Conservation (phyloP, 768 basidiomycete genomes). For the Trametes coccinea region DNA sequence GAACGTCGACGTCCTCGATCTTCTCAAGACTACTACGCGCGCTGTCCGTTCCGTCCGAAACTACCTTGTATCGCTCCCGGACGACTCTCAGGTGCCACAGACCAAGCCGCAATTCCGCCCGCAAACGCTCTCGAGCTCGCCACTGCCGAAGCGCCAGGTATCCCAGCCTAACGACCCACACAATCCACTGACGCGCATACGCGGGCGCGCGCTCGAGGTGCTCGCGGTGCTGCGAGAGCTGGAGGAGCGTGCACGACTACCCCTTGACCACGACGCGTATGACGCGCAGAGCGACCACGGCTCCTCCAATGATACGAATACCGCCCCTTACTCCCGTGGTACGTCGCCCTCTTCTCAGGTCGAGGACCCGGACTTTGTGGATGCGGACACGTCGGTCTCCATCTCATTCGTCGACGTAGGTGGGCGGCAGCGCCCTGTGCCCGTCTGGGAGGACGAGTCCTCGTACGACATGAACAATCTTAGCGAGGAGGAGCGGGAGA, state of each 20-base stretch:
- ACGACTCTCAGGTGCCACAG: conserved; percentile 54
- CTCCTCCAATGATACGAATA: conserved; percentile 37
- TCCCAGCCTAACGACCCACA: conserved; percentile 38
- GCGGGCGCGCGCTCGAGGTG: conserved; percentile 81
- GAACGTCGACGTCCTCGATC: conserved; percentile 62
- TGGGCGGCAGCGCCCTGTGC: conserved; percentile 62
- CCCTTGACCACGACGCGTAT: conserved; percentile 79
- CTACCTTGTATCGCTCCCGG: conserved; percentile 79
- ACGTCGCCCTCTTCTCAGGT: conserved; percentile 24
- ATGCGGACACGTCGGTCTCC: conserved; percentile 62
- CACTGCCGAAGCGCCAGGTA: conserved; percentile 37
- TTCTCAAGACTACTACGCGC: conserved; percentile 77
- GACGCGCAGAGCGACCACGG: conserved; percentile 75
- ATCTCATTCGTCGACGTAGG: conserved; percentile 71
- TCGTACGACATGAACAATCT: conserved; percentile 45
- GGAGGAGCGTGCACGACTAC: conserved; percentile 76
- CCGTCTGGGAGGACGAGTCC: conserved; percentile 82
- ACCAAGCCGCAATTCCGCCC: conserved; percentile 50
- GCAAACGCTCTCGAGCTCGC: conserved; percentile 39
- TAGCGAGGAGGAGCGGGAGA: conserved; percentile 52
- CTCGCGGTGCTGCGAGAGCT: conserved; percentile 75
- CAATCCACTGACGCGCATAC: conserved; percentile 68
- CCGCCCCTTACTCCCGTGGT: conserved; percentile 17
- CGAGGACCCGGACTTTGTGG: conserved; percentile 36
- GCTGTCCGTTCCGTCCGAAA: conserved; percentile 83